phyloP scores from a whole-genome alignment of 352 stramenopile species.

The Elongisporangium prolatum region DNA sequence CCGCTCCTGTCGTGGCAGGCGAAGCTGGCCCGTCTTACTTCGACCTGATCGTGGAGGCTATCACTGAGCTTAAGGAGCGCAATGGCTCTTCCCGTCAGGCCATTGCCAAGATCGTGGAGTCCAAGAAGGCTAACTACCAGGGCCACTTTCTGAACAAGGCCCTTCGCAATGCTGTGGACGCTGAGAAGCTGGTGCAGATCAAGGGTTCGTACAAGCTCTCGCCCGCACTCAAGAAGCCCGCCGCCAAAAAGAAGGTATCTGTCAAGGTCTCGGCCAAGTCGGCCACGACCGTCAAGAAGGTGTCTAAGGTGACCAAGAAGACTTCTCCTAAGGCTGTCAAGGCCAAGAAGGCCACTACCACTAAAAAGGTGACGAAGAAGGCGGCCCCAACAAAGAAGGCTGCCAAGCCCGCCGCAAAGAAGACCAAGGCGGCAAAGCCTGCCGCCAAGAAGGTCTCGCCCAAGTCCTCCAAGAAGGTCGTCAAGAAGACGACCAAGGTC shows the following conservation, averaged over 20 bases:
- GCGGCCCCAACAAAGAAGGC: conserved; percentile 64
- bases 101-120: conserved; percentile 88
- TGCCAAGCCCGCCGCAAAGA: conserved; percentile 18
- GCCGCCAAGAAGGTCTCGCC: conserved; percentile 39
- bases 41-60: conserved; percentile 88
- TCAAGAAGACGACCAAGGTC: conserved; percentile 20
- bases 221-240: conserved; percentile 57
- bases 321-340: conserved; percentile 35
- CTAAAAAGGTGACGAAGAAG: conserved; percentile 70
- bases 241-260: conserved; percentile 52
- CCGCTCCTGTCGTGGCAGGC: conserved; percentile 24
- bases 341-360: conserved; percentile 17
- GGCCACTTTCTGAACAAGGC: conserved; percentile 87
- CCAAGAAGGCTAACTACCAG: conserved; percentile 79
- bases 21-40: conserved; percentile 76
- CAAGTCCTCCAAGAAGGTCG: conserved; percentile 31
- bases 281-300: conserved; percentile 40
- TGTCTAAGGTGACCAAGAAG: conserved; percentile 52
- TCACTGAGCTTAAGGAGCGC: conserved; percentile 90
- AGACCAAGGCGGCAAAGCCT: conserved; percentile 38
- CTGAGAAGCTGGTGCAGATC: conserved; percentile 83
- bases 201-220: conserved; percentile 86
- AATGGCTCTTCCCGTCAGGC: conserved; percentile 89
- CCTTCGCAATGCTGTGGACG: conserved; percentile 85
- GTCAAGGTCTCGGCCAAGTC: conserved; percentile 56